phyloP scores from a whole-genome alignment of 345 rosid species.

The Eutrema yunnanense region DNA sequence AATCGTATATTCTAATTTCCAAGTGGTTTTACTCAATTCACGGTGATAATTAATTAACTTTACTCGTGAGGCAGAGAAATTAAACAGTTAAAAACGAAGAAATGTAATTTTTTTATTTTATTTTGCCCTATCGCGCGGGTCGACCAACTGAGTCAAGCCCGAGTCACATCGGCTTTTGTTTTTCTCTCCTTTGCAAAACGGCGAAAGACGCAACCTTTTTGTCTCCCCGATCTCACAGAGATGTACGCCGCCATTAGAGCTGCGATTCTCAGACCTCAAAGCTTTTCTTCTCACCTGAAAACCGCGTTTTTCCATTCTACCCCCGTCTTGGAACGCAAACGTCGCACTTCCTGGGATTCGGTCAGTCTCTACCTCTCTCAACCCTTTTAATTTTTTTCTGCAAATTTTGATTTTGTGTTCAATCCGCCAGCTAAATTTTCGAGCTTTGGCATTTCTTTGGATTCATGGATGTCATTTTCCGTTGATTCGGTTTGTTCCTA shows the following conservation, averaged over 20 bases:
- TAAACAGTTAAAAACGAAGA: neutral
- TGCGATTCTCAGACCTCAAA: conserved; percentile 35
- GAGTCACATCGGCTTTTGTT: conserved; percentile 23
- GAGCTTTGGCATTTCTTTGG: neutral
- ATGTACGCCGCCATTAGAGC: conserved; percentile 44
- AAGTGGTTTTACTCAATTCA: conserved; percentile 1
- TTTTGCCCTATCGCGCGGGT: neutral
- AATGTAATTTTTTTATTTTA: neutral
- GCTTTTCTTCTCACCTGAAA: conserved; percentile 16
- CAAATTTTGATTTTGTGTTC: neutral
- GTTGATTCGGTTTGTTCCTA: neutral
- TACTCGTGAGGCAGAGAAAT: conserved; percentile 11
- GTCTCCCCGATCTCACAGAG: conserved; percentile 2
- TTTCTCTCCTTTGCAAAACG: neutral
- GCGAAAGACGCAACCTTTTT: conserved; percentile 10
- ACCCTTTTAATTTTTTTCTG: neutral
- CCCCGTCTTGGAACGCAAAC: conserved; percentile 58
- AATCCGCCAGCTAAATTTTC: conserved; percentile 1
- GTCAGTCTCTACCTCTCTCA: conserved; percentile 32
- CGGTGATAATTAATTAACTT: neutral
- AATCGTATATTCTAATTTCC: neutral
- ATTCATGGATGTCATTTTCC: neutral
- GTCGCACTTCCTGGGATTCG: conserved; percentile 34
- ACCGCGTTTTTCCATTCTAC: conserved; percentile 55
- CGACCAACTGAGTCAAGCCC: conserved; percentile 26